Evolutionary conservation across 2,329 filamentous ascomycete species (phyloP).

Genomic region (Cytospora mali): DNA sequence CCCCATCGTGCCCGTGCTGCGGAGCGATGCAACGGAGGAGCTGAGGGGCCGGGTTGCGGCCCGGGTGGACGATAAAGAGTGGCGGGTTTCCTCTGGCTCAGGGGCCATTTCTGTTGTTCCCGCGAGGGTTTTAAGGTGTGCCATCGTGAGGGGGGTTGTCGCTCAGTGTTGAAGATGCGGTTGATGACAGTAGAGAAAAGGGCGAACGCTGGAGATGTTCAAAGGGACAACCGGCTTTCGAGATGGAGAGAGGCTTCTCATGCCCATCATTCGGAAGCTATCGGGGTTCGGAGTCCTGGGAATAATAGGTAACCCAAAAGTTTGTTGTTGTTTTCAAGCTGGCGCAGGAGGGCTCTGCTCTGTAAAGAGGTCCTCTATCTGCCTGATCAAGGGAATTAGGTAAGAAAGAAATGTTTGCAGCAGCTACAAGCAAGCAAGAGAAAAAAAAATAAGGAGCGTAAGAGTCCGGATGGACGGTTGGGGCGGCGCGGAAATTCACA

Average conservation of each 20-base stretch:
- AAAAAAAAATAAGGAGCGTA: too few relatives aligned
- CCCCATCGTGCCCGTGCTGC: constrained; percentile 27
- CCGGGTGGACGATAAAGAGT: constrained; percentile 28
- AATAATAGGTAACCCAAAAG: too few relatives aligned
- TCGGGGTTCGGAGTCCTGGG: not conserved
- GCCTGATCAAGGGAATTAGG: too few relatives aligned
- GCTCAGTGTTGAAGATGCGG: not conserved
- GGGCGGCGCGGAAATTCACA: too few relatives aligned
- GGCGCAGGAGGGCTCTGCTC: too few relatives aligned
- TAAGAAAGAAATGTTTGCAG: too few relatives aligned
- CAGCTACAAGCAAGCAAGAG: too few relatives aligned
- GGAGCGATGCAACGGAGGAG: constrained; percentile 24
- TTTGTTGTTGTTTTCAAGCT: too few relatives aligned
- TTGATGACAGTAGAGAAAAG: not conserved
- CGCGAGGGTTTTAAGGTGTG: constrained; percentile 39
- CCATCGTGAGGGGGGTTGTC: constrained; percentile 32
- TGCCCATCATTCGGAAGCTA: constrained; percentile 7
- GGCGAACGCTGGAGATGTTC: not conserved
- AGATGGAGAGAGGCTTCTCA: not conserved
- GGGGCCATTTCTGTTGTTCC: constrained; percentile 35
- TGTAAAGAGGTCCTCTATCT: too few relatives aligned
- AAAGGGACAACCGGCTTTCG: constrained; percentile 5
- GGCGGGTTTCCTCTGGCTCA: constrained; percentile 25
- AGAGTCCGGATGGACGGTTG: too few relatives aligned
- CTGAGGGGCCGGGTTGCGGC: constrained; percentile 21